phyloP scores from a whole-genome alignment of 441 rosid genomes.

The Kokia cookei region DNA sequence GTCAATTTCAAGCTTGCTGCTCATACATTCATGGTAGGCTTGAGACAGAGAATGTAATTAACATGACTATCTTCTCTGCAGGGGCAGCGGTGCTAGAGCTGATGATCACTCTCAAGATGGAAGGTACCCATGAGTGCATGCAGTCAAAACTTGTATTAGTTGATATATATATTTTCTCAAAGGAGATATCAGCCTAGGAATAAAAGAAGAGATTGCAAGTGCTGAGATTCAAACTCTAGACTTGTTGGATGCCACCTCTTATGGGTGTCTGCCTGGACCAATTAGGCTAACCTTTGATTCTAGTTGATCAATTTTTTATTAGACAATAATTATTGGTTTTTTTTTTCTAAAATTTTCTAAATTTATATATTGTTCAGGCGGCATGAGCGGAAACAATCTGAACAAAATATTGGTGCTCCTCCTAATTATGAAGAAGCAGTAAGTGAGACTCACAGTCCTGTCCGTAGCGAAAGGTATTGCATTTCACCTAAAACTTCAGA shows the following conservation, averaged over 20 bases:
- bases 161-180: not conserved
- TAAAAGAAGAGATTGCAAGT: not conserved
- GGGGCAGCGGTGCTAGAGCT: constrained; percentile 66
- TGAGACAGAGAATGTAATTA: constrained; percentile 1
- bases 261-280: not conserved
- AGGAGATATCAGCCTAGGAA: not conserved
- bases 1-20: not conserved
- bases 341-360: not conserved
- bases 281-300: not conserved
- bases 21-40: not conserved
- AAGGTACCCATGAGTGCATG: constrained; percentile 38
- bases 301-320: not conserved
- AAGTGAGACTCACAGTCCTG: constrained; percentile 71
- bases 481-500: constrained; percentile 8
- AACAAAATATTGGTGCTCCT: constrained; percentile 81
- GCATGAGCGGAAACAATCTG: constrained; percentile 82
- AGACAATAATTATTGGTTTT: not conserved
- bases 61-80: constrained; percentile 20
- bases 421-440: constrained; percentile 92
- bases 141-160: constrained; percentile 7
- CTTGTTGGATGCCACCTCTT: not conserved
- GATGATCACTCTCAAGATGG: constrained; percentile 70
- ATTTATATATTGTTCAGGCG: constrained; percentile 31
- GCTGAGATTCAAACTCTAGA: not conserved
- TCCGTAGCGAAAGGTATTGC: constrained; percentile 64